Evolutionary conservation across 768 basidiomycete species (phyloP).

Genomic region (Lyophyllum decastes): DNA sequence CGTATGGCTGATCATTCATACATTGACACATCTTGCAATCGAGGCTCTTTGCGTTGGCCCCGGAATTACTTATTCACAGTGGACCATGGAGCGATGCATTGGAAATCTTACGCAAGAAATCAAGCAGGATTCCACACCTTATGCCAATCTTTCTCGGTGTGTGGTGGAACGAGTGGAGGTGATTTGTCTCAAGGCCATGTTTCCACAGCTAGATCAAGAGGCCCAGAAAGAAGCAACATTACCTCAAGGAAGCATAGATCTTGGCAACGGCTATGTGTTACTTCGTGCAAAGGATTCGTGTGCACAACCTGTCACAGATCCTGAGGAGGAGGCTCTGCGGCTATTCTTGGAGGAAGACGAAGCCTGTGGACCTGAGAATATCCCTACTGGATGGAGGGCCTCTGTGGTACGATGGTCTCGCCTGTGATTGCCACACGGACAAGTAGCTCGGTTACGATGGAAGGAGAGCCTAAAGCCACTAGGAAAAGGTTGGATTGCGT

Average conservation of each 20-base stretch:
- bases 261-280: constrained; percentile 22
- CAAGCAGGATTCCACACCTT: constrained; percentile 14
- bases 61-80: constrained; percentile 13
- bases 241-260: constrained; percentile 1
- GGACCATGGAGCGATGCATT: constrained; percentile 16
- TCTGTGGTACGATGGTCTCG: constrained; percentile 18
- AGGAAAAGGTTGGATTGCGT: neutral
- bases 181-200: constrained; percentile 11
- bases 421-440: constrained; percentile 19
- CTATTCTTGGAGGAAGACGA: neutral
- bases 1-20: constrained; percentile 31
- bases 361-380: neutral
- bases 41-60: constrained; percentile 27
- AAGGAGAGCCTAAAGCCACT: neutral
- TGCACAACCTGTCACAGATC: neutral
- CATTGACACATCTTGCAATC: constrained; percentile 24
- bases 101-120: constrained; percentile 13
- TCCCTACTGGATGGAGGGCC: constrained; percentile 3
- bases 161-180: neutral
- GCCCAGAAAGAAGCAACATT: neutral
- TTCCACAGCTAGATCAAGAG: constrained; percentile 4
- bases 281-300: constrained; percentile 19
- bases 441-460: constrained; percentile 22
- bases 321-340: neutral
- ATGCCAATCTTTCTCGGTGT: constrained; percentile 11